These are phyloP conservation scores for Eucalyptus decipiens DNA, from an alignment of 345 rosid species.

Conservation along the genomic window DNA sequence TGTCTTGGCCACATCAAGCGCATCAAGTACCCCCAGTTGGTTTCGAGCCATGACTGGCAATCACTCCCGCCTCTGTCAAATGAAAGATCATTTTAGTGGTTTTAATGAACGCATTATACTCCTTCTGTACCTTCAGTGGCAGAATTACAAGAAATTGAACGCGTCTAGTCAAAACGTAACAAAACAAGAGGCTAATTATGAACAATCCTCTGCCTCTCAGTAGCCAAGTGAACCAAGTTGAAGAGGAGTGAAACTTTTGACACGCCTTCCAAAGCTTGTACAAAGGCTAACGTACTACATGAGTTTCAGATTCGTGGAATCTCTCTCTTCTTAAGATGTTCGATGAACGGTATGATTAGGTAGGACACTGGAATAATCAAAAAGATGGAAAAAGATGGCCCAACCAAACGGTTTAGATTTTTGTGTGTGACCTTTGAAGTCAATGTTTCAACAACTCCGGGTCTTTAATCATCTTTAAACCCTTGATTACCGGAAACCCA, in stretches of 20 bases:
- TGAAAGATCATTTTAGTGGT: not conserved
- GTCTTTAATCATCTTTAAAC: not conserved
- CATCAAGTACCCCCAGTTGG: conserved; percentile 31
- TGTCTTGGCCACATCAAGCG: conserved; percentile 58
- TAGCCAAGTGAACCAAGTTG: not conserved
- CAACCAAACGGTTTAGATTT: not conserved
- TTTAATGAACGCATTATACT: not conserved
- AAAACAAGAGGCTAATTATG: not conserved
- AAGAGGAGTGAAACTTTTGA: not conserved
- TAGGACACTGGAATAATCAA: not conserved
- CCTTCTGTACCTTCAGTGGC: not conserved
- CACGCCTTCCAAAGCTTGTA: not conserved
- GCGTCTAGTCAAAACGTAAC: not conserved
- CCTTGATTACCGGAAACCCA: not conserved
- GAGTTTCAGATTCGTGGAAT: not conserved
- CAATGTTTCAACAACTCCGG: not conserved
- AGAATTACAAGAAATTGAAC: not conserved
- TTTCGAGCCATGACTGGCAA: conserved; percentile 26
- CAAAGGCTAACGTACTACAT: not conserved
- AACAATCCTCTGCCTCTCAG: not conserved
- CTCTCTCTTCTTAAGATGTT: not conserved
- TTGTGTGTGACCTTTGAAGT: not conserved
- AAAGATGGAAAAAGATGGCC: not conserved
- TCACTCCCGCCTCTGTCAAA: not conserved
- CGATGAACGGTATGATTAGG: not conserved